Evolutionary conservation across 1,139 yeast genomes (phyloP), one percentile per base, ranked within the genome.

Genomic region (Candida labiduridarum): DNA sequence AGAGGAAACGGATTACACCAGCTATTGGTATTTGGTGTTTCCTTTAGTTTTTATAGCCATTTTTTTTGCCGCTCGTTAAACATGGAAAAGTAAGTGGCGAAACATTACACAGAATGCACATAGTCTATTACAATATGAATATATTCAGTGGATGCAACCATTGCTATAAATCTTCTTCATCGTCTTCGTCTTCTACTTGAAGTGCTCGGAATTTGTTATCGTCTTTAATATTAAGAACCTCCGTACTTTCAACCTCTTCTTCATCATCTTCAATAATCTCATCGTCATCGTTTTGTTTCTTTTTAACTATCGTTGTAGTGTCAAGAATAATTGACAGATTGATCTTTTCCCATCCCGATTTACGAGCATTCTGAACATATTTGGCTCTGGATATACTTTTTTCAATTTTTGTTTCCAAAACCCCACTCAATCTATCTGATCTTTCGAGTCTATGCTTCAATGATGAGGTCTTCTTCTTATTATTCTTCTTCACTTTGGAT

Each of bases 291-390:
- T 9, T 40, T 12, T 36, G 47, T 2, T 25, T 10, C 18, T 33
- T 46, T 14, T 31, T 9, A 29, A 49, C 56, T n/a, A 52, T 50
- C 5, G 49, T 51, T 46, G 51, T 61, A 47, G 67, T 59, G 44
- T 66, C 66, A 44, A 71, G 66, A 43, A 62, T 70, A 30, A 80
- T 78, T 39, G 66, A 65, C 51, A 76, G 74, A 62, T 87, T 87
- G 50, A 85, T 84, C 49, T 76, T 73, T 46, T 85, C 91, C 94
- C 94, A 87, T 14, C 84, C 87, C 1, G 88, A 71, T 64, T 85
- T 86, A 65, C 94, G 76, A 4, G 86, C 75, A 29, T 67, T 71
- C 57, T 81, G 86, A 14, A 86, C 82, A 60, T 74, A 81, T 61
- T 76, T 83, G 25, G 89, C 85, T 59, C 89, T 76, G 44, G 79